Evolutionary conservation across 805 yeast genomes (phyloP), one percentile per base, ranked within the genome.

Genomic region (Wickerhamiella bombiphila): DNA sequence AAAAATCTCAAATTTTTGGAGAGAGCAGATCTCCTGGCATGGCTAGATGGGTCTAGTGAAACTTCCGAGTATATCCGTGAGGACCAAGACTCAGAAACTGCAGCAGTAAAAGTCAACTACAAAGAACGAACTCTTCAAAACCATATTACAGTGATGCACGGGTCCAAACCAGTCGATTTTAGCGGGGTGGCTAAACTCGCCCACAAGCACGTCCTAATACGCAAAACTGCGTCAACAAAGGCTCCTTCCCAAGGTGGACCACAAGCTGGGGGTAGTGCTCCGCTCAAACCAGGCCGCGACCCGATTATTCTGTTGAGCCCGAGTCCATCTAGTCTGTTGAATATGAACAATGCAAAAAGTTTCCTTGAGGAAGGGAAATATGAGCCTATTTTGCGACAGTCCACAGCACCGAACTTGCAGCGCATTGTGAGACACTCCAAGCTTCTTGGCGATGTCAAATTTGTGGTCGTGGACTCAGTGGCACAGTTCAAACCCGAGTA

Each of bases 401-500:
- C 56, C 36, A 47, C 47, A 13, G 46, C 57, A 9, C 42, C 58
- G 34, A 46, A 63, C 20, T 46, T 72, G 47, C 65, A 72, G 30
- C 69, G 72, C 17, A 49, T 82, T 11, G 56, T 65, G 32, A 76
- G 81, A 40, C 57, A 61, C 3, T 71, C 79, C 20, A 72, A 72
- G 36, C 60, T 62, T 35, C 62, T 82, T 25, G 73, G 80, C 13
- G 71, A 67, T 17, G 64, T 76, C 36, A 69, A 73, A 32, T 78
- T 81, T 50, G 66, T 85, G 48, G 79, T 91, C 39, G 96, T 86
- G 22, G 93, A 82, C 54, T 80, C 81, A 40, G 83, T 85, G 4
- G 93, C 85, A 38, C 70, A 76, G 59, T 80, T 80, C 60, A 88
- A 86, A 55, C 93, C 94, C 3, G 97, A 91, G 56, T 83, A 91